These are phyloP conservation scores for Pleurotus eryngii DNA, from an alignment of 768 basidiomycete genomes.

Conservation along the genomic window DNA sequence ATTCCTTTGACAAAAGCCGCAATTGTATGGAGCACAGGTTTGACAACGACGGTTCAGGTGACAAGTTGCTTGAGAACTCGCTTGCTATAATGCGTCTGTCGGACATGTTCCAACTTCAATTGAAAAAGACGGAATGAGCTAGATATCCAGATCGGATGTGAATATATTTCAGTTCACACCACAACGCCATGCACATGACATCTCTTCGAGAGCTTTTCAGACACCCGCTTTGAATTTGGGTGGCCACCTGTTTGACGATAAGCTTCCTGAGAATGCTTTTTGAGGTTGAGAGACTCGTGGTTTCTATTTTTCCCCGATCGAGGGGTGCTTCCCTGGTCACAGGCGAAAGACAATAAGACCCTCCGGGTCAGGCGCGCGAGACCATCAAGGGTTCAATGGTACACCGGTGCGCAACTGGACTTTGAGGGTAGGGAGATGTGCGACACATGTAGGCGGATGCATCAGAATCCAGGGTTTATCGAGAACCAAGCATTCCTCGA, in stretches of 20 bases:
- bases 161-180: background rate
- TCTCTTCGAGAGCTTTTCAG: background rate
- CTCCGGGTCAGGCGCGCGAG: background rate
- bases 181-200: background rate
- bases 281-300: background rate
- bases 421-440: background rate
- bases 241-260: background rate
- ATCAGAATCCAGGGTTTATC: background rate
- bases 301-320: background rate
- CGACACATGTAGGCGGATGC: background rate
- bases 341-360: conserved; percentile 7
- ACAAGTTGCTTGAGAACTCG: too few relatives aligned
- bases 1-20: too few relatives aligned
- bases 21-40: too few relatives aligned
- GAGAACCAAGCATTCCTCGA: background rate
- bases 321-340: background rate
- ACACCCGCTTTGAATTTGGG: background rate
- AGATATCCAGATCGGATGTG: too few relatives aligned
- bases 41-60: too few relatives aligned
- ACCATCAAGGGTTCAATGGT: too few relatives aligned
- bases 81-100: too few relatives aligned
- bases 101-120: too few relatives aligned
- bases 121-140: too few relatives aligned
- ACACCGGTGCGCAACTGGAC: background rate
- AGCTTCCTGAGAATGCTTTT: background rate